Evolutionary conservation across 2,329 filamentous ascomycete genomes (phyloP), one percentile per base, ranked within the genome.

Genomic region (Emericellopsis cladophorae): DNA sequence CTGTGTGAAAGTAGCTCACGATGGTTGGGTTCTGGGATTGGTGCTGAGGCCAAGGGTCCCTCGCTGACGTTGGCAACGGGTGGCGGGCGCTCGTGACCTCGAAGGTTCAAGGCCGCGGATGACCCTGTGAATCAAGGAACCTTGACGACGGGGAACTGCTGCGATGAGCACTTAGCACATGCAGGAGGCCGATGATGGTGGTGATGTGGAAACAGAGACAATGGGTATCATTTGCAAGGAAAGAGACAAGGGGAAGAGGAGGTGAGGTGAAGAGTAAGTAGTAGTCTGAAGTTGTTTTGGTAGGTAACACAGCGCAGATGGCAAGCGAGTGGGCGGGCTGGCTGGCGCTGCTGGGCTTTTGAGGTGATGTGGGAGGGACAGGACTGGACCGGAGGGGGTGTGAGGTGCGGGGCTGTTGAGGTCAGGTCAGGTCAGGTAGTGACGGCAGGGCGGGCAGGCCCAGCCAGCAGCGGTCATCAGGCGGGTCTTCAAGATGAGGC

Each of bases 151-250:
- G 16, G 22, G 10, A 18, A 26, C 15, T 16, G 11, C 24, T 40
- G 16, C 14, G 29, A 11, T 6, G 15, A 32, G 26, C 12, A 15
- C 37, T 40, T 31, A 32, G 37, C 37, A 40, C 37, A 40, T 32
- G 14, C 15, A 40, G 9, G 21, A 24, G 18, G 8, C 31, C 12
- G 33, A 32, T 8, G 12, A 40, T 14, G 8, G 6, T 29, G 26
- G 26, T 29, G 29, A 36, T 36, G 33, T 11, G 24, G 15, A 31
- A 26, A 22, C 16, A 23, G 21, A 22, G 21, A 18, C 7, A 36
- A 37, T 35, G 9, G 44, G 34, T 41, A 40, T 42, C 22, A 32
- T 42, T 34, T 22, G 35, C 36, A 40, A 36, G 42, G 44, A 36
- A 39, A 23, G 35, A 33, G 24, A 29, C 33, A 37, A 39, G 37